Evolutionary conservation across 768 basidiomycete species (phyloP).

Genomic region (Lyophyllum atratum): DNA sequence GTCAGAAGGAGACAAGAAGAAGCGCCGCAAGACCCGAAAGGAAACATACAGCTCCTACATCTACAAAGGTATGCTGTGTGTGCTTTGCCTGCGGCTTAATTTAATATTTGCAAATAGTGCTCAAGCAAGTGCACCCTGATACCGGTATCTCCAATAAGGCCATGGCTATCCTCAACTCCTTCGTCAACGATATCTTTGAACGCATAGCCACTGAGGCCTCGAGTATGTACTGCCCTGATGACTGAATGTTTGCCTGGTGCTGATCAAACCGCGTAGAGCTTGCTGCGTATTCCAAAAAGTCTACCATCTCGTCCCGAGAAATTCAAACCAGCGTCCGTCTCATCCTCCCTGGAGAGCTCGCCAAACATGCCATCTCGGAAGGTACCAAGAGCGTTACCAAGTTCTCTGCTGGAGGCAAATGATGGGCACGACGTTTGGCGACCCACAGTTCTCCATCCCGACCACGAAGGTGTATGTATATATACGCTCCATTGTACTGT

Average conservation of each 20-base stretch:
- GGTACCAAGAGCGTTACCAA: constrained; percentile 43
- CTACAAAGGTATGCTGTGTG: constrained; percentile 60
- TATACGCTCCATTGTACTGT: constrained; percentile 11
- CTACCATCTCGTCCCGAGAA: constrained; percentile 89
- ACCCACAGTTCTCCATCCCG: not conserved
- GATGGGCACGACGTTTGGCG: too few relatives aligned
- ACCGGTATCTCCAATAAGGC: constrained; percentile 93
- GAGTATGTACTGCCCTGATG: constrained; percentile 55
- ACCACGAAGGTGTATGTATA: not conserved
- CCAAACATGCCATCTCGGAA: constrained; percentile 89
- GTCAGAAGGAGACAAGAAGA: constrained; percentile 74
- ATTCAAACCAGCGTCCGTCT: constrained; percentile 85
- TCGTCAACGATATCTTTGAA: constrained; percentile 86
- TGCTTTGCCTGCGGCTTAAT: too few relatives aligned
- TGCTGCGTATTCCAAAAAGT: constrained; percentile 86
- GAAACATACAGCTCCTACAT: constrained; percentile 88
- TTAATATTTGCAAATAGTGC: too few relatives aligned
- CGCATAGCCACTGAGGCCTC: constrained; percentile 76
- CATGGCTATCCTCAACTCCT: constrained; percentile 82
- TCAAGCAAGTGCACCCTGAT: constrained; percentile 92
- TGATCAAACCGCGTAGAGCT: constrained; percentile 48
- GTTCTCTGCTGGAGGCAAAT: constrained; percentile 56
- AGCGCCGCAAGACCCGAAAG: constrained; percentile 77
- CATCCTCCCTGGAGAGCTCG: constrained; percentile 83
- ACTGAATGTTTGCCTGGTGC: not conserved